Percentiles rank a stretch among this genome's conserved stretches.
phyloP scores from a whole-genome alignment of 495 filamentous ascomycete species.

The Lichina pygmaea region DNA sequence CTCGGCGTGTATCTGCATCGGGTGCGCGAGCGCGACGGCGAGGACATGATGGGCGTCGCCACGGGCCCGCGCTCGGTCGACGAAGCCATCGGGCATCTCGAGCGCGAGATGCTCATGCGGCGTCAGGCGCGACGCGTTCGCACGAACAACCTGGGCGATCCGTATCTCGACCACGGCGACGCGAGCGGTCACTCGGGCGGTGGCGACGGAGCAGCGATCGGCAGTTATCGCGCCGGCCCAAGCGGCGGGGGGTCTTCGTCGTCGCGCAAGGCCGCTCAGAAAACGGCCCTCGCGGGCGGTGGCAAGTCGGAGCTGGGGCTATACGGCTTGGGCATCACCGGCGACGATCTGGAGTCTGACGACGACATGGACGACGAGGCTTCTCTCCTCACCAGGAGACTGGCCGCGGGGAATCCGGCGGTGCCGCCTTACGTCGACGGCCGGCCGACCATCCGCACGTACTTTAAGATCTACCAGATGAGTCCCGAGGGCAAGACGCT shows the following conservation, averaged over 20 bases:
- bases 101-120: conserved; percentile 18
- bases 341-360: background rate
- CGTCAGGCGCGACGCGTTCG: conserved; percentile 12
- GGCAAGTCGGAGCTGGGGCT: background rate
- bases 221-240: background rate
- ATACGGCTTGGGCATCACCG: background rate
- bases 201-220: background rate
- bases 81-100: conserved; percentile 20
- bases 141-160: background rate
- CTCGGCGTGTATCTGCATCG: conserved; percentile 33
- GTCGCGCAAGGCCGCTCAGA: background rate
- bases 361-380: background rate
- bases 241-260: background rate
- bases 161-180: background rate
- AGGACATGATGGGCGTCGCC: conserved; percentile 11
- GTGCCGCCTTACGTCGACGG: conserved; percentile 25
- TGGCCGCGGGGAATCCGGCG: conserved; percentile 2
- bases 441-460: conserved; percentile 29
- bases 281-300: background rate
- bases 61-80: conserved; percentile 16
- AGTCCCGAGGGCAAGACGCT: conserved; percentile 27
- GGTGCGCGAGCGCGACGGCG: conserved; percentile 26
- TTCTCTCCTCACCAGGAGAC: background rate
- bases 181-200: background rate
- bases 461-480: conserved; percentile 35